Base-by-base conservation (phyloP, 352 stramenopile species). In the Phytophthora cajani region DNA sequence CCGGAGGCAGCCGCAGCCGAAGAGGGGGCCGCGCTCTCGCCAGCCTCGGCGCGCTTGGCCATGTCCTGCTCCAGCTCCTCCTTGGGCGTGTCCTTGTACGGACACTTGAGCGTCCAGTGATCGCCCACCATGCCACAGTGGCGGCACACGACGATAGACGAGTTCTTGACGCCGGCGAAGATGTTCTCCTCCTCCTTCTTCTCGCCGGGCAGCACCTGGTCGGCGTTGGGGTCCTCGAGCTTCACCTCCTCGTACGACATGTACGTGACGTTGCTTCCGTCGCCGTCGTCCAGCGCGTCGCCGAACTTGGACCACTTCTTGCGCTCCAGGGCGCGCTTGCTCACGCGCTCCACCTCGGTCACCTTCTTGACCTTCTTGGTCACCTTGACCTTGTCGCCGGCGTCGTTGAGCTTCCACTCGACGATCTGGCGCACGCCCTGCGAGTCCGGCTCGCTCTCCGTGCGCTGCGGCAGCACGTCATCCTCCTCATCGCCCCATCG, bases 71-170 rank as follows among this genome's bases (percentile, higher is more conserved):
- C 84, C 60, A 96, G 64, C 66, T 96, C 89, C 53, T 93, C 81
- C 68, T 88, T 80, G 27, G 87, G 83, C 21, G 88, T 93, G 75
- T 97, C 88, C 77, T 95, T 97, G 85, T 97, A 97, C 62, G 89
- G 89, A 85, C 89, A 95, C 78, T 97, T 97, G 74, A 97, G 86
- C 62, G 89, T 97, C 89, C 89, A 97, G 62, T 97, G 89, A 62
- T 97, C 89, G 30, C 89, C 89, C 42, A 95, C 87, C 87, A 97
- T 95, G 58, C 89, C 88, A 91, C 89, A 97, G 81, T 95, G 88
- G 71, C 89, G 89, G 59, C 89, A 97, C 66, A 95, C 87, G 23
- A 97, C 88, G 60, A 97, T 97, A 23, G 85, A 94, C 74, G 85
- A 93, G 79, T 94, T 94, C 81, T 92, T 93, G 71, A 95, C 86